Evolutionary conservation across 2,329 filamentous ascomycete species (phyloP).

Genomic region (Epichloe elymi): DNA sequence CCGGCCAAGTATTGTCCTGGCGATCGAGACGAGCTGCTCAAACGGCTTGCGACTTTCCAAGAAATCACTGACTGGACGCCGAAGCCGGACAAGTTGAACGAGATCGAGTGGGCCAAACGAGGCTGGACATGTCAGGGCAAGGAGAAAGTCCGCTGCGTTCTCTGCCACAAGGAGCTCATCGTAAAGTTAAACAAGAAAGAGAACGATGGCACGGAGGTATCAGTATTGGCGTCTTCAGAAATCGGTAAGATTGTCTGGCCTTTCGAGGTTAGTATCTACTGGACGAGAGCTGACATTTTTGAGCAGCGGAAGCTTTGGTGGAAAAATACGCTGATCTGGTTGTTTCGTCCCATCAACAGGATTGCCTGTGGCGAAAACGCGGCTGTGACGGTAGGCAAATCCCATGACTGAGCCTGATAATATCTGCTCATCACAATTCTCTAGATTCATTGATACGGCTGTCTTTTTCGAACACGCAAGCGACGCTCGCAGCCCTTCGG

Average conservation of each 20-base stretch:
- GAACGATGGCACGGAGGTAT: slow-evolving; percentile 39
- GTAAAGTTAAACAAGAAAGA: slow-evolving; percentile 60
- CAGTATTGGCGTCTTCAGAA: slow-evolving; percentile 43
- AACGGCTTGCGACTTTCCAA: slow-evolving; percentile 73
- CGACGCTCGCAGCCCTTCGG: slow-evolving; percentile 44
- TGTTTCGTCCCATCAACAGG: slow-evolving; percentile 60
- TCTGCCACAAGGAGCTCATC: slow-evolving; percentile 73
- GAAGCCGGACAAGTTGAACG: slow-evolving; percentile 73
- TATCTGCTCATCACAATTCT: neutral
- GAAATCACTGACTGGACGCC: slow-evolving; percentile 89
- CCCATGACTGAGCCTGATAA: too few species aligned
- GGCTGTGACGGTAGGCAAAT: slow-evolving; percentile 66
- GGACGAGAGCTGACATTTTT: slow-evolving; percentile 9
- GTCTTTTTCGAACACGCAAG: slow-evolving; percentile 47
- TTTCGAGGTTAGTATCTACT: neutral
- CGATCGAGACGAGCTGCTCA: slow-evolving; percentile 71
- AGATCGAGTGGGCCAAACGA: slow-evolving; percentile 87
- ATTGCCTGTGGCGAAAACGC: slow-evolving; percentile 73
- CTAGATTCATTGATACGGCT: slow-evolving; percentile 47
- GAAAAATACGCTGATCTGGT: slow-evolving; percentile 65
- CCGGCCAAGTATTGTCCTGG: slow-evolving; percentile 67
- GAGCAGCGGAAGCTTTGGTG: slow-evolving; percentile 50
- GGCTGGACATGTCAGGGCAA: slow-evolving; percentile 80
- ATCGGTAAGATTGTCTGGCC: slow-evolving; percentile 28
- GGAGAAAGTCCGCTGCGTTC: slow-evolving; percentile 73